phyloP scores from a whole-genome alignment of 768 basidiomycete species.

The Collybia nuda region DNA sequence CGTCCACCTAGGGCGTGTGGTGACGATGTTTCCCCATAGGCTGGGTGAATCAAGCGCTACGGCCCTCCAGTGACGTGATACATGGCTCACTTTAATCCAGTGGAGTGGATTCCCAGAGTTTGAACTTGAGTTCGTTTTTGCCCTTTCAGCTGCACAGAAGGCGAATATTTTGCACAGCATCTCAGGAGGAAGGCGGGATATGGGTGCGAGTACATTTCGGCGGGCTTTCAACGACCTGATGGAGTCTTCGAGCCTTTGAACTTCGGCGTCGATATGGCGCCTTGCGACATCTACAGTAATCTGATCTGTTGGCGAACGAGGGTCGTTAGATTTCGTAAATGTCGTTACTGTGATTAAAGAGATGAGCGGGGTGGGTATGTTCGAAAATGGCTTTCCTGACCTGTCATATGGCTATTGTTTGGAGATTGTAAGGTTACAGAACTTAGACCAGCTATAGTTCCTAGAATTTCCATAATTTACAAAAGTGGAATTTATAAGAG shows the following conservation, averaged over 20 bases:
- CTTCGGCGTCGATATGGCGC: slow-evolving; percentile 35
- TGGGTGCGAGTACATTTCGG: slow-evolving; percentile 35
- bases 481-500: slow-evolving; percentile 5
- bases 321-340: slow-evolving; percentile 16
- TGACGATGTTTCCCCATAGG: slow-evolving; percentile 39
- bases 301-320: slow-evolving; percentile 7
- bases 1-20: slow-evolving; percentile 32
- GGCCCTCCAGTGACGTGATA: slow-evolving; percentile 43
- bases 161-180: slow-evolving; percentile 38
- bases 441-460: slow-evolving; percentile 32
- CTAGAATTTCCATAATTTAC: slow-evolving; percentile 9
- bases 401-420: slow-evolving; percentile 13
- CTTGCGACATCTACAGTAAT: slow-evolving; percentile 14
- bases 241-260: slow-evolving; percentile 27
- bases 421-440: slow-evolving; percentile 11
- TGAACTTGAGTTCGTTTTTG: neutral
- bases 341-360: slow-evolving; percentile 11
- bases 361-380: neutral
- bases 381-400: neutral
- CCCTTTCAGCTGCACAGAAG: slow-evolving; percentile 17
- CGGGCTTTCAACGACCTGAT: slow-evolving; percentile 32
- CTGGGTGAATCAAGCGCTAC: slow-evolving; percentile 38
- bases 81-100: slow-evolving; percentile 39
- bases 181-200: slow-evolving; percentile 42
- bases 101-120: slow-evolving; percentile 11